A percentile compares a stretch with the other conserved stretches of the same genome.
Conservation (phyloP, 75 land plant species). For the Adiantum capillusveneris region DNA sequence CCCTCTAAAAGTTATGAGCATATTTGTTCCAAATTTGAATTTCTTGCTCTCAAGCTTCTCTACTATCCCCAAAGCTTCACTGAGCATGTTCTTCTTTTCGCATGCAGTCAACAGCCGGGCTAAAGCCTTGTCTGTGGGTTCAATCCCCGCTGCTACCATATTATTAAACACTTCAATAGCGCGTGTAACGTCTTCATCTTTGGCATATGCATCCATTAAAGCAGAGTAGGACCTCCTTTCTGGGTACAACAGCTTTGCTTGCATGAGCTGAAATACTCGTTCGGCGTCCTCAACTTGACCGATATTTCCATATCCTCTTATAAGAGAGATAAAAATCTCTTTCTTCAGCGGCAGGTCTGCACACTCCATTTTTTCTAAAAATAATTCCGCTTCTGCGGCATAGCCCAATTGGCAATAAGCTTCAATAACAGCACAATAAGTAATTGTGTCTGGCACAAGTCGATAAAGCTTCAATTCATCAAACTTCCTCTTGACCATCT, state of each 20-base stretch:
- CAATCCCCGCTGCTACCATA: conserved; percentile 44
- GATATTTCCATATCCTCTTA: conserved; percentile 53
- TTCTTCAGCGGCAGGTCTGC: conserved; percentile 38
- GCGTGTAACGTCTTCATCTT: conserved; percentile 41
- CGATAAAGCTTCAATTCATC: conserved; percentile 53
- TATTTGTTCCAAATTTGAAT: conserved; percentile 39
- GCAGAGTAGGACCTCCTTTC: conserved; percentile 55
- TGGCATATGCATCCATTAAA: conserved; percentile 66
- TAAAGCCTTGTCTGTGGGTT: conserved; percentile 65
- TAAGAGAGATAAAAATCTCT: conserved; percentile 68
- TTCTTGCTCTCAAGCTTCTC: conserved; percentile 57
- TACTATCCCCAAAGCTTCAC: conserved; percentile 42
- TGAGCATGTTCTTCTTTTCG: conserved; percentile 48
- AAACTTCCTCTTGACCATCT: conserved; percentile 43
- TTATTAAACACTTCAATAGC: conserved; percentile 56
- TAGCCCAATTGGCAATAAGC: conserved; percentile 69
- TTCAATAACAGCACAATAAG: conserved; percentile 75
- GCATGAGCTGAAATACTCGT: conserved; percentile 74
- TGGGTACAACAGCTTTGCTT: conserved; percentile 54
- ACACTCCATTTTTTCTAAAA: conserved; percentile 63
- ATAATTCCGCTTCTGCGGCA: conserved; percentile 44
- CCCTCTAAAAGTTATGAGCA: conserved; percentile 30
- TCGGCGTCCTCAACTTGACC: conserved; percentile 67
- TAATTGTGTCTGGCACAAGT: conserved; percentile 48
- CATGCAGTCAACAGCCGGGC: conserved; percentile 51